phyloP scores from a whole-genome alignment of 192 early-diverging fungal species.

The Linnemannia exigua region DNA sequence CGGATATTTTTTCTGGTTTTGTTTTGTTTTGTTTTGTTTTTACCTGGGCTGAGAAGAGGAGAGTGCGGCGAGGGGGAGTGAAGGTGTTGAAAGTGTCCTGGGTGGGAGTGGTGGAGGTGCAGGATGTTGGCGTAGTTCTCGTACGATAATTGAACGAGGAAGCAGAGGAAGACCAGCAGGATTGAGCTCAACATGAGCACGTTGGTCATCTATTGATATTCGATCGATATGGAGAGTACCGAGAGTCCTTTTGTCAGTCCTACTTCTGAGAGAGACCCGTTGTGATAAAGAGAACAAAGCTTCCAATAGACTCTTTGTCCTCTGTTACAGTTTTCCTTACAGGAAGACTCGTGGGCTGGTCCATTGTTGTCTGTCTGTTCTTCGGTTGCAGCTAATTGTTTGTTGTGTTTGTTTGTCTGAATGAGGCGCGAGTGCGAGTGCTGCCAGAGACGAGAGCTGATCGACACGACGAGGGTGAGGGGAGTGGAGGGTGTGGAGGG shows the following conservation, averaged over 20 bases:
- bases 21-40: too few species aligned
- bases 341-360: constrained; percentile 30
- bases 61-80: constrained; percentile 3
- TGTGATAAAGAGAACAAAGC: too few species aligned
- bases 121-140: constrained; percentile 50
- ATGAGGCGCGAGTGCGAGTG: neutral
- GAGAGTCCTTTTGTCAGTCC: too few species aligned
- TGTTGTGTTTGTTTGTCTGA: neutral
- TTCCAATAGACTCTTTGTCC: too few species aligned
- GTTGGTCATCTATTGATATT: constrained; percentile 38
- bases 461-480: neutral
- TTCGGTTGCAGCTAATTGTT: neutral
- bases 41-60: constrained; percentile 30
- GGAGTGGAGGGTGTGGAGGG: neutral
- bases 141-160: constrained; percentile 42
- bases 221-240: neutral
- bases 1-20: too few species aligned
- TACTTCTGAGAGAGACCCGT: too few species aligned
- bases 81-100: constrained; percentile 16
- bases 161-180: constrained; percentile 42
- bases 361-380: constrained; percentile 13
- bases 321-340: neutral
- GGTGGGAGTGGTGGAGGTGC: constrained; percentile 34
- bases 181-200: constrained; percentile 47
- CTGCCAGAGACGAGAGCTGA: neutral